Evolutionary conservation across 148 eudicot species (phyloP), one percentile per base, ranked within the genome.

Genomic region (Camellia lanceoleosa): DNA sequence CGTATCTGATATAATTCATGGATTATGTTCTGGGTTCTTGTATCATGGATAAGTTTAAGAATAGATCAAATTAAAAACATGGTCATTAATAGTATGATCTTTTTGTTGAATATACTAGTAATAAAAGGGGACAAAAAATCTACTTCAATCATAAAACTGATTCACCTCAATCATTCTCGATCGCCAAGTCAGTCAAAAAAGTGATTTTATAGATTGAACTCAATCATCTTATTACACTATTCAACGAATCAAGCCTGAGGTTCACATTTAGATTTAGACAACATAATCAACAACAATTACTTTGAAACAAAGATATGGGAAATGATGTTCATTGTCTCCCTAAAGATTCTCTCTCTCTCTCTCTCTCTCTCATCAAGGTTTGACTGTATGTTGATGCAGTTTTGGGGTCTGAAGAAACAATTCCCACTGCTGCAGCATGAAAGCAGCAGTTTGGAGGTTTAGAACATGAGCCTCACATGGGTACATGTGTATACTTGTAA

Each of bases 291-390:
- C 5, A 43, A 16, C 16, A 68, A 42, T 44, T 16, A 44, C 52
- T 43, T 68, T 43, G 18, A 68, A 68, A 68, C 54, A 68, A 68
- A 68, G 20, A 44, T 68, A 68, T 44, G 72, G 72, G 72, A 49
- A n/a, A 71, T 73, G 61, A 19, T 23, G 16, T 23, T 71, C 61
- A 30, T 30, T 30, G 38, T 30, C 38, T 30, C 38, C 38, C 38
- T 30, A 30, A 30, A 30, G 38, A 30, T 30, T 51, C 61, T 73
- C 61, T 54, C 73, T 44, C 73, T 69, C 55, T 43, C 73, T 67
- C 71, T 67, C 71, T 67, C 71, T 67, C 71, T 67, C 71, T 67
- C 47, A 61, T 4, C 43, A 65, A 65, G 42, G 4, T 65, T 30
- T 65, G 23, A 61, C 65, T 61, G 23, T 1, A 9, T 16, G 4